These are phyloP conservation scores for Hypoxylon sp. DNA, from an alignment of 2,329 filamentous ascomycete genomes.

Conservation along the genomic window DNA sequence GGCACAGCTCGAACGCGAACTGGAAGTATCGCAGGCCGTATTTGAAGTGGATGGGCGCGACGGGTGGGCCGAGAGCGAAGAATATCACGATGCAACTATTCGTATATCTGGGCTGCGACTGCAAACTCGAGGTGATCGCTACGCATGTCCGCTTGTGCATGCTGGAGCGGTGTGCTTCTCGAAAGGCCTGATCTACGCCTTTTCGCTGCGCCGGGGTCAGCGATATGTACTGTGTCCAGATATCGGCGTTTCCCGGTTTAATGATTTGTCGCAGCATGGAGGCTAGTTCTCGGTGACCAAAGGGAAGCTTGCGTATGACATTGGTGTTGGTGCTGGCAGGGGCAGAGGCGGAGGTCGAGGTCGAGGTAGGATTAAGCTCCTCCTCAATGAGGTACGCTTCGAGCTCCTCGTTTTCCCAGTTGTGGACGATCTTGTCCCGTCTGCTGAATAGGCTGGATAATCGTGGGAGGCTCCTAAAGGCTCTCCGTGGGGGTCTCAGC, in stretches of 20 bases:
- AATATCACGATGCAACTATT: constrained; percentile 10
- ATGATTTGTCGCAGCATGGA: constrained; percentile 1
- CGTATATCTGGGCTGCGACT: not conserved
- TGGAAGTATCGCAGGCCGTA: not conserved
- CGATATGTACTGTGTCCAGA: constrained; percentile 23
- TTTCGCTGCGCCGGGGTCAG: constrained; percentile 14
- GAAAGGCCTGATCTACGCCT: constrained; percentile 6
- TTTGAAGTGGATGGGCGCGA: constrained; percentile 16
- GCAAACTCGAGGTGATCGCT: constrained; percentile 8
- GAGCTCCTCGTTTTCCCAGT: constrained; percentile 20
- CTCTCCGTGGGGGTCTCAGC: not conserved
- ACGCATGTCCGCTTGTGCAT: constrained; percentile 11
- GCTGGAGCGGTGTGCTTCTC: constrained; percentile 13
- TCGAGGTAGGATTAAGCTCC: not conserved
- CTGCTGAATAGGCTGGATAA: constrained; percentile 13
- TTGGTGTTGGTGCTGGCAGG: not conserved
- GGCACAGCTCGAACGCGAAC: constrained; percentile 31
- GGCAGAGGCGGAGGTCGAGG: not conserved
- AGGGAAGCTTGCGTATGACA: constrained; percentile 18
- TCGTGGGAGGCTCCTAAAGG: not conserved
- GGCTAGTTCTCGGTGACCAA: constrained; percentile 4
- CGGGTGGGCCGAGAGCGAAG: constrained; percentile 5
- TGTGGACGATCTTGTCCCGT: not conserved
- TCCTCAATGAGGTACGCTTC: constrained; percentile 31
- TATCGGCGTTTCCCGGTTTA: not conserved